Percentiles rank a stretch among this genome's conserved stretches.
Evolutionary conservation across 2,329 filamentous ascomycete species (phyloP).

Genomic region (Simplicillium aogashimaense): DNA sequence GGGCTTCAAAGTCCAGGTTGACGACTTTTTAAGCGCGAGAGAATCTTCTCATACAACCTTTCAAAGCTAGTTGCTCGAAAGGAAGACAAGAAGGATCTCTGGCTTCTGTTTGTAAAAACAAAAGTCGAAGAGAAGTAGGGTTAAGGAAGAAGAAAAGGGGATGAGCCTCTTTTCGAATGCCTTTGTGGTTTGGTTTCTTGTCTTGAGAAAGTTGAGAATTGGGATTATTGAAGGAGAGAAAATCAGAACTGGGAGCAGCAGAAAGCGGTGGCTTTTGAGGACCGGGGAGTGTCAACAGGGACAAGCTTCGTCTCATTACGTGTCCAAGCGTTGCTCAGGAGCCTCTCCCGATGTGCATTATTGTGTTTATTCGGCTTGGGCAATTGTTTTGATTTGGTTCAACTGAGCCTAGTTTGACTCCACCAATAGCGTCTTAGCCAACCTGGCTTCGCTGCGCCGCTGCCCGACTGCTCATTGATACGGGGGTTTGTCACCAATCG

Average conservation of each 20-base stretch:
- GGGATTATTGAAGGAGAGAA: slow-evolving; percentile 26
- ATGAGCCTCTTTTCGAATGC: slow-evolving; percentile 17
- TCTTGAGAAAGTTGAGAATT: slow-evolving; percentile 17
- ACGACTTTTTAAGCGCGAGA: slow-evolving; percentile 64
- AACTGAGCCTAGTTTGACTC: slow-evolving; percentile 5
- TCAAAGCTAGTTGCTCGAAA: slow-evolving; percentile 50
- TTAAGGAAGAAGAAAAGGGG: slow-evolving; percentile 21
- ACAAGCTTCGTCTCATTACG: slow-evolving; percentile 5
- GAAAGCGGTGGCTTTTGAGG: slow-evolving; percentile 29
- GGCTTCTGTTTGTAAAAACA: slow-evolving; percentile 50
- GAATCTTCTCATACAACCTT: slow-evolving; percentile 55
- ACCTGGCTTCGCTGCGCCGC: too few relatives aligned
- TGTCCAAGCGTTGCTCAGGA: slow-evolving; percentile 5
- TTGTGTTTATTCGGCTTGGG: slow-evolving; percentile 4
- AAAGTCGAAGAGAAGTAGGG: slow-evolving; percentile 32
- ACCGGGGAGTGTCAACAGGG: slow-evolving; percentile 13
- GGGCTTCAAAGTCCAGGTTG: slow-evolving; percentile 99
- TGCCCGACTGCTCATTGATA: background rate
- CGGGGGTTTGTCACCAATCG: background rate
- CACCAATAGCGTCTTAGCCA: slow-evolving; percentile 4
- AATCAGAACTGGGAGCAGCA: slow-evolving; percentile 16
- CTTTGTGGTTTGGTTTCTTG: slow-evolving; percentile 20
- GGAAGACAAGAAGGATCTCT: slow-evolving; percentile 61
- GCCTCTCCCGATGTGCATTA: slow-evolving; percentile 2
- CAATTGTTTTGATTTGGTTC: slow-evolving; percentile 4